Conservation (phyloP, 306 rosid genomes). For the Prunus mira region DNA sequence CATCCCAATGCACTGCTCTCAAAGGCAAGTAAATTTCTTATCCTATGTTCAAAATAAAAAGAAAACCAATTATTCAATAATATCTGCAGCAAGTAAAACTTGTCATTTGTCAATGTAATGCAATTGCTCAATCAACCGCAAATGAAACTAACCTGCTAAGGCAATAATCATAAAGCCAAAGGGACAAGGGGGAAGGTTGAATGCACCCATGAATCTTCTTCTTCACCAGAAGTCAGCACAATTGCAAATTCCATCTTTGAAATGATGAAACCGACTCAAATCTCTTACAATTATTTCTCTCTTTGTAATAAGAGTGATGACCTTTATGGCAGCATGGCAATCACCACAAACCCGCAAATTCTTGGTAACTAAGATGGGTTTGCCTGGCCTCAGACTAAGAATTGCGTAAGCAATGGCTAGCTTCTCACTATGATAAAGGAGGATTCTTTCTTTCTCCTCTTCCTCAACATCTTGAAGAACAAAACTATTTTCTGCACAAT, state of each 20-base stretch:
- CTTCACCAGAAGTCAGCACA: constrained; percentile 61
- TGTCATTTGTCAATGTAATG: neutral
- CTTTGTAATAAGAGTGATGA: constrained; percentile 43
- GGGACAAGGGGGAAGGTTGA: neutral
- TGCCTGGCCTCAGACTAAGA: constrained; percentile 31
- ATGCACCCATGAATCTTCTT: constrained; percentile 5
- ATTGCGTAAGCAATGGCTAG: constrained; percentile 61
- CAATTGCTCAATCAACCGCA: neutral
- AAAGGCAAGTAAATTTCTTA: neutral
- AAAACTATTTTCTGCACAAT: constrained; percentile 45
- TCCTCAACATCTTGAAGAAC: constrained; percentile 58
- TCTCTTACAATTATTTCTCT: constrained; percentile 55
- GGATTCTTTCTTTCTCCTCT: constrained; percentile 63
- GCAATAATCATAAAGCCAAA: neutral
- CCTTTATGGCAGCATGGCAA: constrained; percentile 58
- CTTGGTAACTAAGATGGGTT: constrained; percentile 48
- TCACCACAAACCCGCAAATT: constrained; percentile 59
- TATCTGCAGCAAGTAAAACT: neutral
- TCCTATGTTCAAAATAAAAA: neutral
- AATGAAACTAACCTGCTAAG: neutral
- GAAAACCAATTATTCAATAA: neutral
- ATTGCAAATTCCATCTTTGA: constrained; percentile 51
- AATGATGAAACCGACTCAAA: constrained; percentile 63
- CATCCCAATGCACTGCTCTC: too few species aligned
- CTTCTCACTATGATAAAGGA: constrained; percentile 59